Conservation (phyloP, 495 filamentous ascomycete genomes). For the Amorphotheca resinae region DNA sequence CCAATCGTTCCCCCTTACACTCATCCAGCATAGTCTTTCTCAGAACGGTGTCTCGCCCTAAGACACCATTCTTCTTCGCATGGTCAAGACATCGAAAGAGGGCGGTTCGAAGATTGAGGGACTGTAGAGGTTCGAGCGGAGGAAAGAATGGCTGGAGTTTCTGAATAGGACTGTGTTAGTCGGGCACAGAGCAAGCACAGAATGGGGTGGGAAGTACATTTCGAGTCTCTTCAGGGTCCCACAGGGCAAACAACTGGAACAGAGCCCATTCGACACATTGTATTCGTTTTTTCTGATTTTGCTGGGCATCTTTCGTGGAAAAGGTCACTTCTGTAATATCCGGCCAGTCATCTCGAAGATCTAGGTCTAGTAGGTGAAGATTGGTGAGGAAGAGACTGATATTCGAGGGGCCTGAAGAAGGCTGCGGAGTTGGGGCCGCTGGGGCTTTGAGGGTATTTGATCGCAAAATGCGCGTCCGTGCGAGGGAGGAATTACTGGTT, state of each 20-base stretch:
- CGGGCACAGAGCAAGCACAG: conserved; percentile 5
- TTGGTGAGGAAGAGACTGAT: conserved; percentile 66
- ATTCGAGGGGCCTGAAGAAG: conserved; percentile 31
- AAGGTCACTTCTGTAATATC: conserved; percentile 51
- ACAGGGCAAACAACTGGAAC: conserved; percentile 68
- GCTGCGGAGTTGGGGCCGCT: neutral
- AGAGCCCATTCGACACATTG: conserved; percentile 74
- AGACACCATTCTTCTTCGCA: conserved; percentile 71
- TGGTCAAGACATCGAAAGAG: conserved; percentile 68
- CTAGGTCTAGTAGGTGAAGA: conserved; percentile 65
- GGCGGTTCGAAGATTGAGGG: conserved; percentile 75
- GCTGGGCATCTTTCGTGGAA: conserved; percentile 48
- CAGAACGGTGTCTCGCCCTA: conserved; percentile 63
- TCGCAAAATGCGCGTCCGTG: conserved; percentile 12
- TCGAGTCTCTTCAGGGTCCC: conserved; percentile 60
- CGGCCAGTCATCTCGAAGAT: conserved; percentile 66
- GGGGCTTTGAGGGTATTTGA: conserved; percentile 8
- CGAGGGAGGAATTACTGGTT: conserved; percentile 1
- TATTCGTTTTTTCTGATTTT: conserved; percentile 67
- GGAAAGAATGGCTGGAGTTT: conserved; percentile 87
- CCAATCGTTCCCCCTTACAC: conserved; percentile 70
- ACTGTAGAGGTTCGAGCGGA: conserved; percentile 73
- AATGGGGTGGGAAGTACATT: conserved; percentile 41
- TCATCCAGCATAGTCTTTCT: conserved; percentile 89
- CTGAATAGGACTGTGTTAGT: conserved; percentile 27